Conservation (phyloP, 371 early-diverging fungal genomes). For the Sporodiniella umbellata region DNA sequence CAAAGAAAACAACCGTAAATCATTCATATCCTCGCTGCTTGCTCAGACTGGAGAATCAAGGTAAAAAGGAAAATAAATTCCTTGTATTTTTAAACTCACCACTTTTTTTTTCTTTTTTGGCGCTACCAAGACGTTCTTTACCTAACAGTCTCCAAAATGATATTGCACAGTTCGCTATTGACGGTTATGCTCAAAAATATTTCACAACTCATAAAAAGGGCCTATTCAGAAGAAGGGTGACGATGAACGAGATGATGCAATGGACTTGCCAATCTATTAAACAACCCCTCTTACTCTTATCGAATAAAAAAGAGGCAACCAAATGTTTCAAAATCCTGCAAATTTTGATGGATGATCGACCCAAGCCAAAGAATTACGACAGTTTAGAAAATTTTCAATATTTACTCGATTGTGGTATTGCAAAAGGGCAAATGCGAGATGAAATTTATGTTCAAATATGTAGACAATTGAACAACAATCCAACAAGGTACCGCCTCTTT, state of each 20-base stretch:
- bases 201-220: constrained; percentile 90
- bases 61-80: constrained; percentile 4
- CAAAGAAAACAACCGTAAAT: neutral
- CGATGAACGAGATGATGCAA: constrained; percentile 82
- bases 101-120: no score
- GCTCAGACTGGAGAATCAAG: constrained; percentile 21
- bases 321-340: constrained; percentile 83
- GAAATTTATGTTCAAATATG: constrained; percentile 94
- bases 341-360: constrained; percentile 80
- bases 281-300: constrained; percentile 71
- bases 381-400: constrained; percentile 66
- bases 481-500: constrained; percentile 61
- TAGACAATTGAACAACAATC: constrained; percentile 86
- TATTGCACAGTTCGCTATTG: constrained; percentile 81
- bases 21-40: constrained; percentile 12
- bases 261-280: constrained; percentile 79
- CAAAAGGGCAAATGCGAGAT: constrained; percentile 77
- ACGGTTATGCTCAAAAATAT: constrained; percentile 89
- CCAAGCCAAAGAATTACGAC: constrained; percentile 24
- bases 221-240: constrained; percentile 76
- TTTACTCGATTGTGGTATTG: constrained; percentile 76
- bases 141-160: constrained; percentile 69
- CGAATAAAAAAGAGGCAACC: constrained; percentile 81
- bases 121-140: constrained; percentile 48
- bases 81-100: no score